Percentiles rank a stretch among this genome's conserved stretches.
phyloP scores from a whole-genome alignment of 2,329 filamentous ascomycete genomes.

The Scedosporium boydii region DNA sequence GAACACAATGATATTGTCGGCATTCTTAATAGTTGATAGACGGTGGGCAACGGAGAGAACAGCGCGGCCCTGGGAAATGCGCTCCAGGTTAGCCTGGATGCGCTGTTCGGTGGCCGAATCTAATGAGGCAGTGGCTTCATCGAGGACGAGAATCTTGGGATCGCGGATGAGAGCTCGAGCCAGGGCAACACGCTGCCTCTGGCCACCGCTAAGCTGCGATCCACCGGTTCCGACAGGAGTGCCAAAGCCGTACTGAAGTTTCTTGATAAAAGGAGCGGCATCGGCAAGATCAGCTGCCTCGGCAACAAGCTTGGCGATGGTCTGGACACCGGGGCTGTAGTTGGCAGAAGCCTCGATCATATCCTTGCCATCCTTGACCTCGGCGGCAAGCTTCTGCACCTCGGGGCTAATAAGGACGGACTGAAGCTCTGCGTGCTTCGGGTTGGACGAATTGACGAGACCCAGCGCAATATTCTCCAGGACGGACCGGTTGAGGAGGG shows the following conservation, averaged over 20 bases:
- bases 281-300: conserved; percentile 49
- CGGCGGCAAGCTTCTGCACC: conserved; percentile 39
- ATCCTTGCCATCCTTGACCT: conserved; percentile 40
- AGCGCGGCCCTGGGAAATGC: conserved; percentile 42
- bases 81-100: conserved; percentile 40
- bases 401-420: conserved; percentile 35
- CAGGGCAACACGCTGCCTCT: conserved; percentile 50
- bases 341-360: conserved; percentile 32
- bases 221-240: conserved; percentile 44
- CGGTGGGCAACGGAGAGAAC: conserved; percentile 58
- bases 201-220: conserved; percentile 47
- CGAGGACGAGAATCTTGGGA: conserved; percentile 47
- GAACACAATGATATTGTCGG: conserved; percentile 60
- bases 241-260: conserved; percentile 42
- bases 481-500: conserved; percentile 34
- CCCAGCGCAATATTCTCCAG: conserved; percentile 43
- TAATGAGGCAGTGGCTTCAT: conserved; percentile 52
- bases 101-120: conserved; percentile 48
- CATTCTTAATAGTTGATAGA: conserved; percentile 51
- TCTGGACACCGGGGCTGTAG: conserved; percentile 31
- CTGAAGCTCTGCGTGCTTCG: conserved; percentile 30
- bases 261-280: conserved; percentile 44
- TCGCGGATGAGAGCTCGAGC: conserved; percentile 48
- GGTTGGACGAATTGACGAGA: conserved; percentile 30
- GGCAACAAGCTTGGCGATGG: conserved; percentile 41